Percentiles rank a stretch among this genome's conserved stretches.
Evolutionary conservation across 495 filamentous ascomycete genomes (phyloP).

Genomic region (Neurospora sp.): DNA sequence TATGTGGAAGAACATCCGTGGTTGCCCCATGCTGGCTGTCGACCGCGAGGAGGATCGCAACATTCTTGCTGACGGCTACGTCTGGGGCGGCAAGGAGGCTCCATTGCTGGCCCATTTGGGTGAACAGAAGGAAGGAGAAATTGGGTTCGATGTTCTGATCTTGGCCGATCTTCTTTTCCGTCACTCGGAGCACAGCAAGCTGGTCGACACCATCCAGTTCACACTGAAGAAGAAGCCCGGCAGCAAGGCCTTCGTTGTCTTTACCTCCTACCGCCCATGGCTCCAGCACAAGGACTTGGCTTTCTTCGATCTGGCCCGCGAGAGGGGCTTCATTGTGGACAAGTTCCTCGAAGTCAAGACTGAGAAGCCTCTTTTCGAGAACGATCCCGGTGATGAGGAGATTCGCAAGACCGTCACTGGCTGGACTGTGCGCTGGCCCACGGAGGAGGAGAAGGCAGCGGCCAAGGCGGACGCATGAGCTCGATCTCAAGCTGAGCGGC

Average conservation of each 20-base stretch:
- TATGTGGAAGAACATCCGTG: slow-evolving; percentile 59
- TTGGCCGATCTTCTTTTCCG: slow-evolving; percentile 86
- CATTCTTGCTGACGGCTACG: slow-evolving; percentile 53
- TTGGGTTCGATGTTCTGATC: slow-evolving; percentile 67
- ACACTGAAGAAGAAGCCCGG: slow-evolving; percentile 46
- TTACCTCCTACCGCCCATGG: slow-evolving; percentile 90
- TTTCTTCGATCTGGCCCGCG: slow-evolving; percentile 69
- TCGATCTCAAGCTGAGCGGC: neutral
- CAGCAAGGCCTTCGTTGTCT: slow-evolving; percentile 72
- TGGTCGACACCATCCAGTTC: slow-evolving; percentile 57
- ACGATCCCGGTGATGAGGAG: slow-evolving; percentile 71
- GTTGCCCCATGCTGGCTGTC: slow-evolving; percentile 22
- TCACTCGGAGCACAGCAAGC: slow-evolving; percentile 69
- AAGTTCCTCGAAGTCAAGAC: slow-evolving; percentile 73
- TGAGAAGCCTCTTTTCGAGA: slow-evolving; percentile 78
- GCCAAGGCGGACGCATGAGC: neutral
- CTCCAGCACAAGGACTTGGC: slow-evolving; percentile 68
- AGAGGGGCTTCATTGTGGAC: slow-evolving; percentile 58
- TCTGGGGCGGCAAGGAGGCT: slow-evolving; percentile 60
- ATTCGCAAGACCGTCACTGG: slow-evolving; percentile 74
- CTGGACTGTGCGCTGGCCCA: slow-evolving; percentile 52
- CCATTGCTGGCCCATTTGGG: slow-evolving; percentile 42
- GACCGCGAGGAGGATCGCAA: slow-evolving; percentile 17
- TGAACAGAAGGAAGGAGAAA: slow-evolving; percentile 2
- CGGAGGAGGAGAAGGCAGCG: slow-evolving; percentile 10